Percentiles rank a stretch among this genome's conserved stretches.
phyloP scores from a whole-genome alignment of 148 eudicot genomes.

The Linanthus parryae region DNA sequence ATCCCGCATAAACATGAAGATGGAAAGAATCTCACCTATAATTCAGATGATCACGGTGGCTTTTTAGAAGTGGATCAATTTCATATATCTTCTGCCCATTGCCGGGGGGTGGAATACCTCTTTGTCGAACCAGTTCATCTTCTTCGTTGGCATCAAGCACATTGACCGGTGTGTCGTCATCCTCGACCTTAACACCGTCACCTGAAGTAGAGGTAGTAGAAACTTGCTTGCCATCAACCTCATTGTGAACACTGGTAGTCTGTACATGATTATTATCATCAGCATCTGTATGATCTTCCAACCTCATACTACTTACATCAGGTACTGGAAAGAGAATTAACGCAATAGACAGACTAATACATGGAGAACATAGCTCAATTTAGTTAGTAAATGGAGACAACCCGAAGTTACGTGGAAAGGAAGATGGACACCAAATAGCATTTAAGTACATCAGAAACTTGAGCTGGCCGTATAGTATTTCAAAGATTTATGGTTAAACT shows the following conservation, averaged over 20 bases:
- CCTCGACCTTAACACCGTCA: slow-evolving; percentile 25
- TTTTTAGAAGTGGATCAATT: slow-evolving; percentile 61
- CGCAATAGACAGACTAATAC: too few relatives aligned
- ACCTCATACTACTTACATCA: slow-evolving; percentile 25
- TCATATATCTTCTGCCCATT: slow-evolving; percentile 81
- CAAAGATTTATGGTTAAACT: too few relatives aligned
- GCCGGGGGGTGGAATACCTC: slow-evolving; percentile 74
- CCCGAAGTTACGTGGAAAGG: not conserved
- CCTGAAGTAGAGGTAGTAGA: slow-evolving; percentile 20
- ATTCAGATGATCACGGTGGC: slow-evolving; percentile 71
- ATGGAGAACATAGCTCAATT: not conserved
- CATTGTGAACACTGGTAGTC: slow-evolving; percentile 11
- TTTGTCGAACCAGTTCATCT: slow-evolving; percentile 23
- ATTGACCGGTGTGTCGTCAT: slow-evolving; percentile 14
- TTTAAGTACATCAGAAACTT: not conserved
- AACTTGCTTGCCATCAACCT: slow-evolving; percentile 20
- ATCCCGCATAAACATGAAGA: slow-evolving; percentile 6
- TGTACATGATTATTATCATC: slow-evolving; percentile 16
- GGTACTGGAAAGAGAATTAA: too few relatives aligned
- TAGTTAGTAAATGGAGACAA: not conserved
- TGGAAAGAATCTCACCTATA: slow-evolving; percentile 57
- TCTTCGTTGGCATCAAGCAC: slow-evolving; percentile 24
- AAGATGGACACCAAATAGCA: not conserved
- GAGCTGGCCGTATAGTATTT: not conserved
- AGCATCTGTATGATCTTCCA: slow-evolving; percentile 18